Base-by-base conservation (phyloP, 1,284 basidiomycete genomes). In the Apiotrichum veenhuisii region DNA sequence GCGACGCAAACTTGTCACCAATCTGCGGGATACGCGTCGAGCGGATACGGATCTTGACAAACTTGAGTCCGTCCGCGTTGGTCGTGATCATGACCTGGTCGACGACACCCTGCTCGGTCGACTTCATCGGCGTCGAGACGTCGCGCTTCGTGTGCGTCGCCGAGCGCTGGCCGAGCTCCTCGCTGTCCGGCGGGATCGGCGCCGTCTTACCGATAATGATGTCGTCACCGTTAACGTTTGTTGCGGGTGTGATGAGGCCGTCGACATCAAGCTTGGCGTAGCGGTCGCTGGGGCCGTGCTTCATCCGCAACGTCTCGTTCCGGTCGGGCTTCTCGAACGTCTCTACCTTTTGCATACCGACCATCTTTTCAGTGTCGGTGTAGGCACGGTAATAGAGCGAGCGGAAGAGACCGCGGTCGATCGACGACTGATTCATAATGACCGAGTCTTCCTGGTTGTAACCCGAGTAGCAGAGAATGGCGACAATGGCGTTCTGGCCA, bases 401-500 rank as follows among this genome's bases (percentile, higher is more conserved):
- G 30, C 95, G 86, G 87, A 99, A 98, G 36, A 99, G 82, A 59
- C 96, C 95, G 56, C 96, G 89, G 73, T 98, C 95, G 70, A 98
- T 91, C 22, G 95, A 96, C 64, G 89, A 92, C 78, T 99, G 95
- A 77, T 98, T 98, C 95, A 98, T 97, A 77, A 99, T 98, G 77
- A 99, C 95, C 64, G 96, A 98, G 83, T 98, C 96, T 86, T 98
- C 96, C 78, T 98, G 96, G 78, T 99, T 98, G 80, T 98, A 99
- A 34, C 95, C 95, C 66, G 93, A 97, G 79, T 98, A 98, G 72
- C 94, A 98, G 51, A 98, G 81, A 73, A 99, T 98, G 5, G 96
- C 95, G 47, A 99, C 94, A 63, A 98, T 93, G 46, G 94, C 93
- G 73, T 99, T 98, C 77, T 97, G 93, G 20, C 95, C 96, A 15